A percentile compares a stretch with the other conserved stretches of the same genome.
These are phyloP conservation scores for Holtermanniella nyarrowii DNA, from an alignment of 768 basidiomycete genomes.

Conservation along the genomic window DNA sequence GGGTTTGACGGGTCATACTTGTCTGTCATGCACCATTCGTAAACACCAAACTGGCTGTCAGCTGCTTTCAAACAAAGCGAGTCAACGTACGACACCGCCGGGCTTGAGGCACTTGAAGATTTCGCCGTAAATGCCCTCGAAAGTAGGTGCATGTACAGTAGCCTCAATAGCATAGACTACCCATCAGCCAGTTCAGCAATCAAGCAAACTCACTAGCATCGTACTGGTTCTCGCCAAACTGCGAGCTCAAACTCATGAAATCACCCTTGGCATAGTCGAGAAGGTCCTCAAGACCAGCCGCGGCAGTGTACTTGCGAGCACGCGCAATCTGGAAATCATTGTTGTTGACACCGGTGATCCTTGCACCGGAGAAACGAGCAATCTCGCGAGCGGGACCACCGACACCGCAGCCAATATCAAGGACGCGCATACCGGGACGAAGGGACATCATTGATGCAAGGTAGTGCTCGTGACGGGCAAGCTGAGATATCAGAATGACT, in stretches of 20 bases:
- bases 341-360: constrained; percentile 83
- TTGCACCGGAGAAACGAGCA: constrained; percentile 74
- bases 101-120: constrained; percentile 91
- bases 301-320: constrained; percentile 71
- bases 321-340: constrained; percentile 87
- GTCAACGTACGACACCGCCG: constrained; percentile 70
- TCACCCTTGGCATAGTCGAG: constrained; percentile 82
- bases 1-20: constrained; percentile 71
- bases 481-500: constrained; percentile 20
- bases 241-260: constrained; percentile 87
- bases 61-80: background rate
- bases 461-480: constrained; percentile 96
- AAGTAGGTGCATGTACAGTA: constrained; percentile 88
- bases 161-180: constrained; percentile 95
- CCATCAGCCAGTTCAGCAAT: constrained; percentile 3
- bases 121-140: constrained; percentile 90
- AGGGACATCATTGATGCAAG: constrained; percentile 77
- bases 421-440: constrained; percentile 82
- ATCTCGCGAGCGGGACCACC: constrained; percentile 96
- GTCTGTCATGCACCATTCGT: constrained; percentile 99
- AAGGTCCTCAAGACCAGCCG: constrained; percentile 62
- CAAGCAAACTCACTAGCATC: constrained; percentile 64
- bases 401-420: constrained; percentile 97
- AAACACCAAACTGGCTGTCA: constrained; percentile 71
- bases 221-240: constrained; percentile 84